Percentiles rank a stretch among this genome's conserved stretches.
phyloP scores from a whole-genome alignment of 1,284 basidiomycete species.

The Ustilago hordei region DNA sequence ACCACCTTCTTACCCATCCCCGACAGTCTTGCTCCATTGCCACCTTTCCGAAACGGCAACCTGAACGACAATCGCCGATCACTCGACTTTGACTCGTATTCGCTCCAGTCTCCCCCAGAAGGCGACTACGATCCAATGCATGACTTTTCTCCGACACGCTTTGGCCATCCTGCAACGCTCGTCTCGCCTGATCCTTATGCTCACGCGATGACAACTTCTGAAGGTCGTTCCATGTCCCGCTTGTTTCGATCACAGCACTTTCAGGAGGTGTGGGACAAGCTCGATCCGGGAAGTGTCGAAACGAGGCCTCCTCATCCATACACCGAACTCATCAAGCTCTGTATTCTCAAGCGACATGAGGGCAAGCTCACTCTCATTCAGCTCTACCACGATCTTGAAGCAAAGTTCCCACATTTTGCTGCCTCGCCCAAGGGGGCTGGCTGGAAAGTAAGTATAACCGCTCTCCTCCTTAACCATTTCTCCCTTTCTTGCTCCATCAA shows the following conservation, averaged over 20 bases:
- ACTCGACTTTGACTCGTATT: background rate
- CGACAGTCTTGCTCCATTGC: background rate
- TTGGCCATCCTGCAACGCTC: background rate
- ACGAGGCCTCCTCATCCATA: constrained; percentile 29
- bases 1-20: constrained; percentile 1
- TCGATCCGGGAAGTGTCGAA: constrained; percentile 22
- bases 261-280: constrained; percentile 25
- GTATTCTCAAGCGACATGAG: constrained; percentile 42
- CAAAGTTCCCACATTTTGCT: constrained; percentile 46
- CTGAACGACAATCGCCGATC: background rate
- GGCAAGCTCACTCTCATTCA: constrained; percentile 43
- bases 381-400: constrained; percentile 43
- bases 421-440: constrained; percentile 26
- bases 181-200: background rate
- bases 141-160: background rate
- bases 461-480: background rate
- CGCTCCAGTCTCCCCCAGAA: background rate
- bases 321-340: constrained; percentile 52
- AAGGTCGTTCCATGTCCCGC: constrained; percentile 17
- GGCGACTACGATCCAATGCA: background rate
- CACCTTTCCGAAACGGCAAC: background rate
- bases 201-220: background rate
- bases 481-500: background rate
- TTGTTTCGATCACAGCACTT: constrained; percentile 36
- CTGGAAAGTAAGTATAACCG: constrained; percentile 39